Conservation (phyloP, 805 yeast species). For the Metschnikowia gelsemii region DNA sequence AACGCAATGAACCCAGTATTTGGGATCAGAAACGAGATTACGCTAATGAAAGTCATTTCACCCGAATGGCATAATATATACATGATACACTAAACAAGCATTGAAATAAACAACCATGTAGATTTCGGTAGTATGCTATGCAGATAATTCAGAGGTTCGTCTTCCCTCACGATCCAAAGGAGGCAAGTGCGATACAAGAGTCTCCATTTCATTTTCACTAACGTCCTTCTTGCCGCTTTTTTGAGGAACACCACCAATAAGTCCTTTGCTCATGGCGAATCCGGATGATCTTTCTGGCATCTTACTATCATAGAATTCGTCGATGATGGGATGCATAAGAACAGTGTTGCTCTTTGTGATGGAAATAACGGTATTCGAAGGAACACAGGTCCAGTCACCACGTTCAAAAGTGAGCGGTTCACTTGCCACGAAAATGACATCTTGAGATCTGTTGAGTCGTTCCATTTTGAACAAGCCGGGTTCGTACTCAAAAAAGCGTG, state of each 20-base stretch:
- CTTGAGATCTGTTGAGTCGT: conserved; percentile 86
- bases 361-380: conserved; percentile 84
- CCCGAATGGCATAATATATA: conserved; percentile 7
- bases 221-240: conserved; percentile 29
- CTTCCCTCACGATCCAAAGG: conserved; percentile 41
- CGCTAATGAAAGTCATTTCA: conserved; percentile 8
- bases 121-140: background rate
- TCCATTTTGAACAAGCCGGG: conserved; percentile 96
- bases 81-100: conserved; percentile 2
- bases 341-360: conserved; percentile 79
- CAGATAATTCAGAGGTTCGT: conserved; percentile 15
- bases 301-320: conserved; percentile 80
- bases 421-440: conserved; percentile 93
- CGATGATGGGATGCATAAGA: conserved; percentile 83
- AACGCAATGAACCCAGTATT: conserved; percentile 3
- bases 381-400: conserved; percentile 96
- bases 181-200: conserved; percentile 29
- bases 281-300: conserved; percentile 69
- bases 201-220: conserved; percentile 9
- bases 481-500: conserved; percentile 82
- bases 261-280: conserved; percentile 86
- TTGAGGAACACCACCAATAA: conserved; percentile 87
- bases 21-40: conserved; percentile 12
- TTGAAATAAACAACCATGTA: background rate
- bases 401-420: conserved; percentile 96